Base-by-base conservation (phyloP, 352 stramenopile species). In the Pythium brassicae region DNA sequence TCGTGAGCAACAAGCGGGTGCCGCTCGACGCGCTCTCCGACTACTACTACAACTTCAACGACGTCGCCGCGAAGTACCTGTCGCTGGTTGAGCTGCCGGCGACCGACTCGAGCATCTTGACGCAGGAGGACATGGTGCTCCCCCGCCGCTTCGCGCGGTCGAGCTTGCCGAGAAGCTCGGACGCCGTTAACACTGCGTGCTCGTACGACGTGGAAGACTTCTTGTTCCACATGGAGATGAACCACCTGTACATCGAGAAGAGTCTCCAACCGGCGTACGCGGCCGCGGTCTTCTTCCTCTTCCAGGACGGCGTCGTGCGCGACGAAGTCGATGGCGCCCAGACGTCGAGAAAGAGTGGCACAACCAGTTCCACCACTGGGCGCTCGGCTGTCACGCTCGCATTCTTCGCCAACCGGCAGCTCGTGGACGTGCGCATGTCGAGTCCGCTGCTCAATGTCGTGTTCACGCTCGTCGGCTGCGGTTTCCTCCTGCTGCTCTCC, bases 211-310 rank as follows among this genome's bases (percentile, higher is more conserved):
- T 42, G 1, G 60, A 62, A 29, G 14, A 29, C 3, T 48, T 35
- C 14, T 20, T 53, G 4, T 42, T 26, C 17, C 27, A 27, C 20
- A 58, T 83, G 2, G 65, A 85, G 51, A 65, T 53, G 17, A 68
- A 55, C 17, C 75, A 76, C 20, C 27, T 80, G 53, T 79, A 73
- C 55, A 77, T 74, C 1, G 75, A 83, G 23, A 50, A 51, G 25
- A 66, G 68, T 15, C 53, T 85, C 3, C 61, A 68, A 15, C 75
- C 75, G 15, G 70, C 75, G 9, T 80, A 74, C 42, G 53, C 64
- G 27, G 71, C 72, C 0, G 67, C 65, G 6, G n/a, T 77, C 8
- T 75, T 79, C 57, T 85, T 71, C 70, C 47, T 83, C 17, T 76
- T 85, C 19, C 74, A 82, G 35, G 56, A 69, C 44, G 75, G 68